Percentiles rank a stretch among this genome's conserved stretches.
Conservation (phyloP, 768 basidiomycete genomes). For the Mycena venus region DNA sequence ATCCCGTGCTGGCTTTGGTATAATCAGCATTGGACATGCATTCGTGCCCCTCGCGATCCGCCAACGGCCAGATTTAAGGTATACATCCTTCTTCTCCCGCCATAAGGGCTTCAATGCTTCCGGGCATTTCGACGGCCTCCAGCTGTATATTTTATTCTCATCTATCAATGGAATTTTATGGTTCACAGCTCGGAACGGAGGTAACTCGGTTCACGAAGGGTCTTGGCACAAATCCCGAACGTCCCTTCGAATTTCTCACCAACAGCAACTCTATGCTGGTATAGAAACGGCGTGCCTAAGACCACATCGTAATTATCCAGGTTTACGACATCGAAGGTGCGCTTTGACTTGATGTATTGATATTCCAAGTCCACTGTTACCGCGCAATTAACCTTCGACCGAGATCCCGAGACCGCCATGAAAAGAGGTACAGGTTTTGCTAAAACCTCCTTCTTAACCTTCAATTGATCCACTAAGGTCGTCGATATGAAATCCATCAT, state of each 20-base stretch:
- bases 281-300: slow-evolving; percentile 38
- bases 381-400: slow-evolving; percentile 41
- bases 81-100: slow-evolving; percentile 44
- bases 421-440: slow-evolving; percentile 43
- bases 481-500: too few relatives aligned
- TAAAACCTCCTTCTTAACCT: slow-evolving; percentile 33
- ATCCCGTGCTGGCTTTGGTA: slow-evolving; percentile 36
- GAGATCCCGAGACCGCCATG: slow-evolving; percentile 47
- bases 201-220: slow-evolving; percentile 28
- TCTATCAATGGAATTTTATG: slow-evolving; percentile 49
- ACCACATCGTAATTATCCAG: slow-evolving; percentile 34
- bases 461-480: slow-evolving; percentile 45
- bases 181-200: slow-evolving; percentile 46
- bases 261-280: slow-evolving; percentile 33
- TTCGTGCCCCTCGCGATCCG: slow-evolving; percentile 33
- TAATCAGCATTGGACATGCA: slow-evolving; percentile 48
- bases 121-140: slow-evolving; percentile 46
- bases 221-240: slow-evolving; percentile 30
- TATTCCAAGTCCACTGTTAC: slow-evolving; percentile 38
- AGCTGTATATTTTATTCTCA: slow-evolving; percentile 40
- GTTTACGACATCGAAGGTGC: slow-evolving; percentile 34
- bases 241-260: slow-evolving; percentile 25
- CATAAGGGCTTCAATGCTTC: slow-evolving; percentile 42
- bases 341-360: slow-evolving; percentile 37
- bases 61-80: slow-evolving; percentile 46